Percentiles rank a stretch among this genome's conserved stretches.
phyloP scores from a whole-genome alignment of 2,329 filamentous ascomycete genomes.

The Trichoderma lentiforme region DNA sequence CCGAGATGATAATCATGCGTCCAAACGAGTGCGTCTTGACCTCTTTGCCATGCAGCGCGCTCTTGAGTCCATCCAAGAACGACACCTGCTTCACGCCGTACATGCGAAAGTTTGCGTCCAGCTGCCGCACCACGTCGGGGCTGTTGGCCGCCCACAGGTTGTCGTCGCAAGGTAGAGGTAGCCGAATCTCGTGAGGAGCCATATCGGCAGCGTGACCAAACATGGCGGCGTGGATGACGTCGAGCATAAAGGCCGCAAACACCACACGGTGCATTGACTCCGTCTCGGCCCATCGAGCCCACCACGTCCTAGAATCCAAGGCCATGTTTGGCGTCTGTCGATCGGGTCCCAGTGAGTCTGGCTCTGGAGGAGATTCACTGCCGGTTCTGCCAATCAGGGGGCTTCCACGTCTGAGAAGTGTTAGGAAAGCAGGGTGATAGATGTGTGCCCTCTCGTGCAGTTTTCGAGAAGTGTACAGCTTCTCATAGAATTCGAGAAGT shows the following conservation, averaged over 20 bases:
- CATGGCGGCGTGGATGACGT: slow-evolving; percentile 86
- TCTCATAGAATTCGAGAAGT: slow-evolving; percentile 84
- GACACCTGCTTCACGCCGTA: slow-evolving; percentile 76
- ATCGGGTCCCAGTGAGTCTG: slow-evolving; percentile 19
- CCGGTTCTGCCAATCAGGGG: slow-evolving; percentile 78
- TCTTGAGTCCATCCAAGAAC: slow-evolving; percentile 82
- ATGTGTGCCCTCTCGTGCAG: slow-evolving; percentile 88
- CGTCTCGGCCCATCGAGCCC: slow-evolving; percentile 84
- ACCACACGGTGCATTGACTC: slow-evolving; percentile 84
- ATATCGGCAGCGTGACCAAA: slow-evolving; percentile 89
- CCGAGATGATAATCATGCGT: slow-evolving; percentile 85
- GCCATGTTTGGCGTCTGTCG: slow-evolving; percentile 39
- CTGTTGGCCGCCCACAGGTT: slow-evolving; percentile 79
- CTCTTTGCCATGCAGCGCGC: slow-evolving; percentile 74
- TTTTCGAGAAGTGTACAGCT: slow-evolving; percentile 79
- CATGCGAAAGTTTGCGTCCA: slow-evolving; percentile 72
- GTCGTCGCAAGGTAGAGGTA: slow-evolving; percentile 85
- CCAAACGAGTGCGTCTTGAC: slow-evolving; percentile 87
- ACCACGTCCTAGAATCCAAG: slow-evolving; percentile 55
- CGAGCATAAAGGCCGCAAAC: slow-evolving; percentile 85
- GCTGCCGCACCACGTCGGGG: slow-evolving; percentile 70
- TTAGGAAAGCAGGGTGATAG: slow-evolving; percentile 82
- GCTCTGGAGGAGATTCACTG: slow-evolving; percentile 71
- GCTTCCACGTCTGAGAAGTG: slow-evolving; percentile 78
- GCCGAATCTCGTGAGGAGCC: slow-evolving; percentile 83